Evolutionary conservation across 2,329 filamentous ascomycete genomes (phyloP).

Genomic region (Dothiorella sarmentorum): DNA sequence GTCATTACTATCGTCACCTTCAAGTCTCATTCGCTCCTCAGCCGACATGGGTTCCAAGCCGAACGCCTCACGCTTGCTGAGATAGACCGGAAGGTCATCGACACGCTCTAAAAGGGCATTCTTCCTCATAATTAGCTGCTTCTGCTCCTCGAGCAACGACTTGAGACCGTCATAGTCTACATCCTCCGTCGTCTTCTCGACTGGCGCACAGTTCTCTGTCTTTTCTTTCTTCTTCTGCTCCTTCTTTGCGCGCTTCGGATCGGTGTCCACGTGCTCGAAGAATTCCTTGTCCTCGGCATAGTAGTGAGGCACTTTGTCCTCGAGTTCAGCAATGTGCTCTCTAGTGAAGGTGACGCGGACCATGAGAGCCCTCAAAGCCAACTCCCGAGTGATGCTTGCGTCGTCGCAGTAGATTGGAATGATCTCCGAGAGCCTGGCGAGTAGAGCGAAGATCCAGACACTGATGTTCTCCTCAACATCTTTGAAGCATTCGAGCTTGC

Average conservation of each 20-base stretch:
- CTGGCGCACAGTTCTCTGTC: neutral
- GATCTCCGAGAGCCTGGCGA: constrained; percentile 70
- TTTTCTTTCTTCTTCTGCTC: neutral
- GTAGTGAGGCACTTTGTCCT: constrained; percentile 25
- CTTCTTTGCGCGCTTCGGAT: neutral
- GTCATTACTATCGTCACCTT: constrained; percentile 32
- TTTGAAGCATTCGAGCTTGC: constrained; percentile 61
- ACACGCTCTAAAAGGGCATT: neutral
- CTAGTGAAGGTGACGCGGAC: constrained; percentile 50
- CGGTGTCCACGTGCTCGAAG: neutral
- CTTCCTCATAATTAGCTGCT: neutral
- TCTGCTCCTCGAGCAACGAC: neutral
- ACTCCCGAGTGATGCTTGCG: constrained; percentile 56
- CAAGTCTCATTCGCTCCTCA: too few species aligned
- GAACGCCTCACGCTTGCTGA: constrained; percentile 2
- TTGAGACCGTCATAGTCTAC: neutral
- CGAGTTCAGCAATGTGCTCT: constrained; percentile 25
- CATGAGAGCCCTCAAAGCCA: constrained; percentile 72
- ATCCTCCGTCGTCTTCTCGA: neutral
- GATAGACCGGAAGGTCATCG: neutral
- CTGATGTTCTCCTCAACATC: constrained; percentile 65
- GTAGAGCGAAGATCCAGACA: constrained; percentile 79
- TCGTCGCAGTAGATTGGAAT: constrained; percentile 41
- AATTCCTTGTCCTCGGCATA: constrained; percentile 27
- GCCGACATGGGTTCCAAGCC: neutral